Evolutionary conservation across 2,329 filamentous ascomycete genomes (phyloP).

Genomic region (Alternaria sp.): DNA sequence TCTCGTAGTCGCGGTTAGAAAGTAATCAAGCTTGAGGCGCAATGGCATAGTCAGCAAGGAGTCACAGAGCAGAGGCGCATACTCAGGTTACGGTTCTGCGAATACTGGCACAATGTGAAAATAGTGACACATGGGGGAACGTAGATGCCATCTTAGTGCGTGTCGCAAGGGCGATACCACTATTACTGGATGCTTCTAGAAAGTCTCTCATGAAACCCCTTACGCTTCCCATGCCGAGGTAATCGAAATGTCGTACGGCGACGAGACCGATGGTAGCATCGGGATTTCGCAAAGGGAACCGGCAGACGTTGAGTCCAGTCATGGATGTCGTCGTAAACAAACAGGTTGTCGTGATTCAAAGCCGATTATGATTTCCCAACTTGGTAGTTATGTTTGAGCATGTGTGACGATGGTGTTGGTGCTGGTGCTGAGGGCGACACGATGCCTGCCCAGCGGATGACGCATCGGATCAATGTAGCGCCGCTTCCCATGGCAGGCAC

Average conservation of each 20-base stretch:
- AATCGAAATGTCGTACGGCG: too few species aligned
- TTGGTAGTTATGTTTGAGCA: not conserved
- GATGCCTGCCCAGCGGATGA: not conserved
- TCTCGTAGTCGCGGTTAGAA: not conserved
- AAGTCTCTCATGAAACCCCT: not conserved
- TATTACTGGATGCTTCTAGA: not conserved
- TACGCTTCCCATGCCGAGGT: too few species aligned
- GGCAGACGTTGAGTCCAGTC: not conserved
- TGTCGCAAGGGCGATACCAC: fast-evolving
- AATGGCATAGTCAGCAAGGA: not conserved
- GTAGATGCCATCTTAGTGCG: not conserved
- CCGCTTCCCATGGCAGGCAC: not conserved
- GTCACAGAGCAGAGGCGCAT: not conserved
- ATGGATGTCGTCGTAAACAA: not conserved
- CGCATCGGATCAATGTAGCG: not conserved
- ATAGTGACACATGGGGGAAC: not conserved
- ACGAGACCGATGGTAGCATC: not conserved
- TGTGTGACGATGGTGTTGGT: not conserved
- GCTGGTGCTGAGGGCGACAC: not conserved
- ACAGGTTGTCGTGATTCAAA: not conserved
- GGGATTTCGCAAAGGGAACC: not conserved
- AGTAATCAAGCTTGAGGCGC: too few species aligned
- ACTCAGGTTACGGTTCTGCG: not conserved
- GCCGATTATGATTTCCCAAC: too few species aligned
- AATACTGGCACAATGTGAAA: not conserved